phyloP scores from a whole-genome alignment of 2,329 filamentous ascomycete species.

The Aspergillus sp. region DNA sequence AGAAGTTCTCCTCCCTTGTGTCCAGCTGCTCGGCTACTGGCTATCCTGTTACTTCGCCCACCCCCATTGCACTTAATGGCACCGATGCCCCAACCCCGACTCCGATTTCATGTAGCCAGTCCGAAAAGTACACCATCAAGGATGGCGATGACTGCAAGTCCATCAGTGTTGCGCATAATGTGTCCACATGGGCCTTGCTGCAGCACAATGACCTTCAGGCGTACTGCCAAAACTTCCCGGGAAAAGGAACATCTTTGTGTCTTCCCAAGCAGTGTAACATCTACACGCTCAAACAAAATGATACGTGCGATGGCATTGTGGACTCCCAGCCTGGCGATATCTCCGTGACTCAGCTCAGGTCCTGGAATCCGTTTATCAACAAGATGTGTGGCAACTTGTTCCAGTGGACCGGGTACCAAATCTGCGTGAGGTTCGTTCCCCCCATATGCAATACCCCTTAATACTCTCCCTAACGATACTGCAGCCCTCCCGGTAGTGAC shows the following conservation, averaged over 20 bases:
- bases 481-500: too few relatives aligned
- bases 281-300: too few relatives aligned
- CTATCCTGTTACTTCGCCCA: constrained; percentile 14
- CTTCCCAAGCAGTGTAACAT: too few relatives aligned
- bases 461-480: too few relatives aligned
- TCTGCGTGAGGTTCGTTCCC: not conserved
- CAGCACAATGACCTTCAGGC: not conserved
- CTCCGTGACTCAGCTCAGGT: too few relatives aligned
- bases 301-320: too few relatives aligned
- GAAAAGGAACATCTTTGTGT: too few relatives aligned
- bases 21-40: constrained; percentile 10
- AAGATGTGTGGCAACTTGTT: not conserved
- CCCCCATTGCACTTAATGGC: not conserved
- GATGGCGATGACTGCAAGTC: not conserved
- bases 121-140: constrained; percentile 1
- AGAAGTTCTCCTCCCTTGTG: not conserved
- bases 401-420: not conserved
- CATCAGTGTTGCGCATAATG: not conserved
- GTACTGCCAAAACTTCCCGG: constrained; percentile 8
- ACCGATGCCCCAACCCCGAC: not conserved
- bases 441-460: too few relatives aligned
- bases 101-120: not conserved
- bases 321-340: too few relatives aligned
- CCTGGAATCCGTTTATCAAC: too few relatives aligned
- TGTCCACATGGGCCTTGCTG: not conserved